A percentile compares a stretch with the other conserved stretches of the same genome.
These are phyloP conservation scores for Fimicolochytrium jonesii DNA, from an alignment of 192 early-diverging fungal species.

Conservation along the genomic window DNA sequence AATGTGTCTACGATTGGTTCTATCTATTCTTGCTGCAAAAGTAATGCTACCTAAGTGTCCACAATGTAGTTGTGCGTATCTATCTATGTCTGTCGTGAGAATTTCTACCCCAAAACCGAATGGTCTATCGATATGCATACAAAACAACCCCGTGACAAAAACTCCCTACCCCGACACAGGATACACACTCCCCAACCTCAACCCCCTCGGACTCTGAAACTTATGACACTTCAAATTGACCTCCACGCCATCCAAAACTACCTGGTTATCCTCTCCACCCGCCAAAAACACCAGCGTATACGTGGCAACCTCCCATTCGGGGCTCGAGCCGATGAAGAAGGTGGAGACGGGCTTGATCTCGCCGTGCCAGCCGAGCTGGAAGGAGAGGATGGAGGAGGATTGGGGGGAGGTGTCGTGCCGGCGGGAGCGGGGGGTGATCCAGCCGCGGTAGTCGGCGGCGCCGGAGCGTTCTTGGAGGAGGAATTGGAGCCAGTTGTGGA, in stretches of 20 bases:
- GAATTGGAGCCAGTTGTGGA: slow-evolving; percentile 43
- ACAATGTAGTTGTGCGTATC: too few species aligned
- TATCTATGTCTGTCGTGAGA: too few species aligned
- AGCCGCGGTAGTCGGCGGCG: slow-evolving; percentile 32
- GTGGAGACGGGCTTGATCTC: slow-evolving; percentile 36
- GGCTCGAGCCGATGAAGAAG: slow-evolving; percentile 33
- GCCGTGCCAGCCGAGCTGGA: slow-evolving; percentile 36
- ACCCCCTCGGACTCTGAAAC: slow-evolving; percentile 14
- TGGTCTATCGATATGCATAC: too few species aligned
- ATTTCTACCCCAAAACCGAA: too few species aligned
- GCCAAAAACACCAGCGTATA: slow-evolving; percentile 35
- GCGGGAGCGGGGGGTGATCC: slow-evolving; percentile 20
- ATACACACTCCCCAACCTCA: slow-evolving; percentile 21
- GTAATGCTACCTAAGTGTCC: too few species aligned
- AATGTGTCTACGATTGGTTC: too few species aligned
- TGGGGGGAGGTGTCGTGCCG: slow-evolving; percentile 3
- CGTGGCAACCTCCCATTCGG: slow-evolving; percentile 38
- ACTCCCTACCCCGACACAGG: slow-evolving; percentile 20
- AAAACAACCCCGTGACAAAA: too few species aligned
- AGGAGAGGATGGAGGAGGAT: slow-evolving; percentile 20
- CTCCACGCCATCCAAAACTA: slow-evolving; percentile 25
- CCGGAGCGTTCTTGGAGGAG: slow-evolving; percentile 26
- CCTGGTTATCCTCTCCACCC: slow-evolving; percentile 16
- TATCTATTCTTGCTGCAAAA: too few species aligned
- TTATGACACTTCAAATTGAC: slow-evolving; percentile 22